Evolutionary conservation across 495 filamentous ascomycete genomes (phyloP), one percentile per base, ranked within the genome.

Genomic region (Podospora didyma): DNA sequence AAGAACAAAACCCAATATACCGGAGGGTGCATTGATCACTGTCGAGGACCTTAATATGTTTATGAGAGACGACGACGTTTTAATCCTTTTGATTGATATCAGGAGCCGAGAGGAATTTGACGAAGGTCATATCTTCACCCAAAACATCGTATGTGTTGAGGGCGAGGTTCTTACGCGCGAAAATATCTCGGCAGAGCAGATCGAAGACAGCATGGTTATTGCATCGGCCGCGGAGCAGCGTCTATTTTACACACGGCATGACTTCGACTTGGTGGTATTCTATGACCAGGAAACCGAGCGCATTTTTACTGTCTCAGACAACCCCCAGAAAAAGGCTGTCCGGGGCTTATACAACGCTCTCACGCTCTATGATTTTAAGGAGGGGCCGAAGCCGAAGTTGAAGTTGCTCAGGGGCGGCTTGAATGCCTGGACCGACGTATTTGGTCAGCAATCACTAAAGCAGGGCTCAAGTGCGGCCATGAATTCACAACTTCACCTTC

Each of bases 201-300:
- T 99, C 16, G 84, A 83, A 53, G 89, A 96, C 51, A 86, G 87
- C 26, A 80, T 97, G 56, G 81, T 96, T 11, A 74, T 97, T 9
- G 88, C 87, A 2, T 90, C 94, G 6, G 75, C 88, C 20, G 62
- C 59, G 2, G 94, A 98, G 65, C 85, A 86, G 59, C 68, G 75
- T 1, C 73, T 90, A 17, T 95, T 96, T 58, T 85, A 89, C 37
- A 79, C 80, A 49, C 82, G 94, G 22, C 79, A 94, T 59, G 80
- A 88, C 59, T 96, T 86, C 64, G 91, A 96, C 62, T 66, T 96
- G 51, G 80, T 97, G 22, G 89, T 97, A 2, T 95, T 95, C 62
- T 95, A 97, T 67, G 92, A 99, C 66, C 82, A 90, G 62, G 71
- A 72, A 24, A 88, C 62, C 74, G 63, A 73, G 75, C 59, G 69